Base-by-base conservation (phyloP, 2,329 filamentous ascomycete species). In the Ophiostoma angusticollis region DNA sequence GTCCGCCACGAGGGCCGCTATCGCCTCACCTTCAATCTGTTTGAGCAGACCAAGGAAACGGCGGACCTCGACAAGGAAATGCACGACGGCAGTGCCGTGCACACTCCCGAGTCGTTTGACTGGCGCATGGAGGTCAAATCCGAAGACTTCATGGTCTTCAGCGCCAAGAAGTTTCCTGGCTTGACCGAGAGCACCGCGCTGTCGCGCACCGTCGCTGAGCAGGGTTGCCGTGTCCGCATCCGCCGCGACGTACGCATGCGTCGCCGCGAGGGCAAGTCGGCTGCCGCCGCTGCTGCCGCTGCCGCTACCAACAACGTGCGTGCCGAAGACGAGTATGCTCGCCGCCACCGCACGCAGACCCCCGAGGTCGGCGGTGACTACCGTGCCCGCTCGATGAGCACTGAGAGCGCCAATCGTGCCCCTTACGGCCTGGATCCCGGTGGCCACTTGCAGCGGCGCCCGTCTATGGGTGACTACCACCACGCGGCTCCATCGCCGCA, bases 141-240 rank as follows among this genome's bases (percentile, higher is more conserved):
- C 0, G 63, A 71, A 11, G 77, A 84, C 0, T 96, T 98, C 58
- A 78, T 75, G 35, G 91, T 96, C 30, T 96, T 73, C 65, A 95
- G 87, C 51, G 91, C 91, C 37, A 98, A 96, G 77, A 96, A 95
- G 65, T 98, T 98, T 63, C 91, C 91, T 13, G 91, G 89, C 14
- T 66, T 96, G 43, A 80, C 83, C 31, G 84, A 91, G 58, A 95
- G 86, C 63, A 98, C 91, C 0, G 67, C 73, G 11, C 67, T 96
- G 35, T 95, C 87, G 61, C 81, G 87, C 46, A 81, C 84, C 25
- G 86, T 98, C 31, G 87, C 89, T 14, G 89, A 98, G 59, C 91
- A 98, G 61, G 91, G 91, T 42, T 96, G 91, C 59, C 84, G 89
- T 49, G 91, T 98, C 21, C 81, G 91, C 32, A 98, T 98, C 52